Conservation (phyloP, 371 early-diverging fungal species). For the Basidiobolus meristosporus region DNA sequence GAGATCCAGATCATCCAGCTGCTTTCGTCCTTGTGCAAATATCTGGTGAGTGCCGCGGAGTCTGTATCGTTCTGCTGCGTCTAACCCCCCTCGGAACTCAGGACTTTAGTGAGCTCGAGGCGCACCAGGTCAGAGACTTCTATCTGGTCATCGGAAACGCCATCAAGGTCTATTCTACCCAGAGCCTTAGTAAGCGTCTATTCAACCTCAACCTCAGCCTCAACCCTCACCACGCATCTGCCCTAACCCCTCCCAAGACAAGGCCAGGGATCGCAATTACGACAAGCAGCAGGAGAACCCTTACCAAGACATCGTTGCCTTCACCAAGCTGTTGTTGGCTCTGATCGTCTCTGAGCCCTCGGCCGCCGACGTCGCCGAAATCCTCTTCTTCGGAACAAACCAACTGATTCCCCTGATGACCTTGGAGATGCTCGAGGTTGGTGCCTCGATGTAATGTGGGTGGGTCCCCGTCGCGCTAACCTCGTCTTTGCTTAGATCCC, state of each 20-base stretch:
- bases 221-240: too few relatives aligned
- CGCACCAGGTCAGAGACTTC: slow-evolving; percentile 15
- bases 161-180: slow-evolving; percentile 44
- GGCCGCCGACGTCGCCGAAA: slow-evolving; percentile 27
- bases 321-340: slow-evolving; percentile 7
- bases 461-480: background rate
- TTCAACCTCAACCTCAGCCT: too few relatives aligned
- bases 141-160: slow-evolving; percentile 21
- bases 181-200: slow-evolving; percentile 40
- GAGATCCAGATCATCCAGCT: slow-evolving; percentile 35
- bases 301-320: background rate
- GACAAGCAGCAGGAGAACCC: slow-evolving; percentile 25
- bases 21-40: slow-evolving; percentile 25
- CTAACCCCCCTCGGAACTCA: background rate
- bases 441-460: background rate
- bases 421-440: slow-evolving; percentile 47
- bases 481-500: slow-evolving; percentile 25
- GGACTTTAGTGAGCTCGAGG: slow-evolving; percentile 17
- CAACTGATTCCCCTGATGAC: slow-evolving; percentile 49
- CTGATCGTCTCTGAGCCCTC: slow-evolving; percentile 7
- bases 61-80: background rate
- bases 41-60: slow-evolving; percentile 11
- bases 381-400: slow-evolving; percentile 47
- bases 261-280: slow-evolving; percentile 35
- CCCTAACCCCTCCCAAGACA: too few relatives aligned